Conservation (phyloP, 768 basidiomycete species). For the Xerocomellus intermedius region DNA sequence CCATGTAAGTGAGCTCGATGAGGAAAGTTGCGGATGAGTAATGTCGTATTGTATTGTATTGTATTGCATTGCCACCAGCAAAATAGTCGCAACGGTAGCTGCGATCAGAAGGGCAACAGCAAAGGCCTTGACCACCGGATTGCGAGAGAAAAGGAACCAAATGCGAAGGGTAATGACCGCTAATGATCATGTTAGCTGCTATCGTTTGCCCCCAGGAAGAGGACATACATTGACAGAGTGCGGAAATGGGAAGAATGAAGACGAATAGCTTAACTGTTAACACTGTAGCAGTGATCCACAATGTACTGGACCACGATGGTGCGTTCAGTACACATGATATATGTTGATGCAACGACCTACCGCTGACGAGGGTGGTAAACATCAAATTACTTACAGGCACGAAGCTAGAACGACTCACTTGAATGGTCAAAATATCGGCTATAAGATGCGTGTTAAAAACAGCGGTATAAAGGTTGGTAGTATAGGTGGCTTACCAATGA, state of each 20-base stretch:
- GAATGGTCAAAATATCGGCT: neutral
- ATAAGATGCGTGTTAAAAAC: neutral
- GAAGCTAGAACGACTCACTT: neutral
- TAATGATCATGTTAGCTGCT: neutral
- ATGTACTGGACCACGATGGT: neutral
- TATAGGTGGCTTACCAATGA: neutral
- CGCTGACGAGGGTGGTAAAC: neutral
- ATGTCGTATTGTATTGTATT: neutral
- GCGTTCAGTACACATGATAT: neutral
- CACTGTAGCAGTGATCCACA: neutral
- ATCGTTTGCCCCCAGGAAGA: neutral
- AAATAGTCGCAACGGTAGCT: neutral
- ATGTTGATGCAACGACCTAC: neutral
- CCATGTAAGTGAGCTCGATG: neutral
- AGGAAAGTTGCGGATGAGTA: neutral
- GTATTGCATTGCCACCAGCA: neutral
- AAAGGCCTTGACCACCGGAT: neutral
- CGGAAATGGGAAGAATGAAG: slow-evolving; percentile 3
- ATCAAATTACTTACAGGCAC: neutral
- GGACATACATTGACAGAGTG: slow-evolving; percentile 10
- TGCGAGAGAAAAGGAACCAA: slow-evolving; percentile 15
- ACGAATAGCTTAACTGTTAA: neutral
- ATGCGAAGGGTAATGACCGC: slow-evolving; percentile 14
- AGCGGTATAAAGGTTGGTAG: neutral
- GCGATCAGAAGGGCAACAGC: slow-evolving; percentile 1